These are phyloP conservation scores for Uromyces viciae-fabae DNA, from an alignment of 1,284 basidiomycete genomes.

Conservation along the genomic window DNA sequence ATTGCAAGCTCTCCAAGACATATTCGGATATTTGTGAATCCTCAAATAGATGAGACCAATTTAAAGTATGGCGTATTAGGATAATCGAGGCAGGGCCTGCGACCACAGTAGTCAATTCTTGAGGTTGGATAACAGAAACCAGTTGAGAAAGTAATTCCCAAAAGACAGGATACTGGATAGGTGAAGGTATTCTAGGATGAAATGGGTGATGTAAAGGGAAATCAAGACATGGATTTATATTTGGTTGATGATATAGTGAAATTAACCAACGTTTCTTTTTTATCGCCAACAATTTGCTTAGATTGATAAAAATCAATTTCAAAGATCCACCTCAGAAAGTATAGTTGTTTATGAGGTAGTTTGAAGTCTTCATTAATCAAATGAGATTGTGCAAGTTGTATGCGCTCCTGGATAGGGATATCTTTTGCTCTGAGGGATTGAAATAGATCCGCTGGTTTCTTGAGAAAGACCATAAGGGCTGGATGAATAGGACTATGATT, in stretches of 20 bases:
- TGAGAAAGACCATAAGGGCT: too few species aligned
- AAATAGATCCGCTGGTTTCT: conserved; percentile 14
- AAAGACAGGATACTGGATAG: conserved; percentile 14
- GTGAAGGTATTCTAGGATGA: conserved; percentile 4
- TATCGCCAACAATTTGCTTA: background rate
- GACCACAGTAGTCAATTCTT: background rate
- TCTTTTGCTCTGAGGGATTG: background rate
- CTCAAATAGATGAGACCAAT: conserved; percentile 16
- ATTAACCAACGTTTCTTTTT: background rate
- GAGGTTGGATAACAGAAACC: background rate
- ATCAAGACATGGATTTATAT: background rate
- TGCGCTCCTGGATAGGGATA: background rate
- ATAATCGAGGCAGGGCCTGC: background rate
- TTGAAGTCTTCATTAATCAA: background rate
- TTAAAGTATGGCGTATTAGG: conserved; percentile 4
- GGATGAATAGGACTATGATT: too few species aligned
- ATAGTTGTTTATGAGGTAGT: conserved; percentile 1
- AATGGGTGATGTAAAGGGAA: background rate
- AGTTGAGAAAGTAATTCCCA: conserved; percentile 24
- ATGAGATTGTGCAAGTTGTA: conserved; percentile 4
- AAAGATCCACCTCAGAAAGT: conserved; percentile 23
- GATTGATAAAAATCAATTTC: conserved; percentile 8
- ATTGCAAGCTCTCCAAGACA: background rate
- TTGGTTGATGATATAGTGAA: background rate
- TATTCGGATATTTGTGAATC: background rate